phyloP scores from a whole-genome alignment of 1,284 basidiomycete genomes.

The Inonotus obliquus region DNA sequence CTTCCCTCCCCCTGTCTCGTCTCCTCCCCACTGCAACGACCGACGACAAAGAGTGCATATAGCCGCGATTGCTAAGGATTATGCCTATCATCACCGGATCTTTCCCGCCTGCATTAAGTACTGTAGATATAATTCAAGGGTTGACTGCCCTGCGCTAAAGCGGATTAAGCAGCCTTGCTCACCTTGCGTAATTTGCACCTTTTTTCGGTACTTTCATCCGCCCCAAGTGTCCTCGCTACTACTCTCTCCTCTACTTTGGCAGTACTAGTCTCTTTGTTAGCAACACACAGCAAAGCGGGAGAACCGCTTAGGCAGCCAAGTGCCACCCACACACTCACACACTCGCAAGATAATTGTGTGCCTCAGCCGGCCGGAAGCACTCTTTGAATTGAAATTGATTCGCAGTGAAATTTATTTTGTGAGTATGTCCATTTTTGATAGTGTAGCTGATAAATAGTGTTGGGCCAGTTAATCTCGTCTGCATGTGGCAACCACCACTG shows the following conservation, averaged over 20 bases:
- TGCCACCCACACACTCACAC: background rate
- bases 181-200: background rate
- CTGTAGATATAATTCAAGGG: constrained; percentile 11
- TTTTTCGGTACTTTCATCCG: background rate
- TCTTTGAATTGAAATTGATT: background rate
- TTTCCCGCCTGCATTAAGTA: constrained; percentile 13
- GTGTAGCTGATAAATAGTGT: constrained; percentile 5
- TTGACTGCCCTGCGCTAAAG: constrained; percentile 7
- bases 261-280: no score
- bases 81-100: constrained; percentile 14
- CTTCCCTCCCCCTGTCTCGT: background rate
- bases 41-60: background rate
- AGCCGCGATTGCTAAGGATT: background rate
- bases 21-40: background rate
- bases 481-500: constrained; percentile 4
- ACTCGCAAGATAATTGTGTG: no score
- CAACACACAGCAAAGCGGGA: background rate
- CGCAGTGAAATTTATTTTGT: background rate
- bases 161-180: background rate
- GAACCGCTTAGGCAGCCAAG: background rate
- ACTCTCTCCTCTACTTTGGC: no score
- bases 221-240: background rate
- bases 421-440: constrained; percentile 8
- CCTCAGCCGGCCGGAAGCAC: background rate
- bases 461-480: background rate